Evolutionary conservation across 2,329 filamentous ascomycete species (phyloP), one percentile per base, ranked within the genome.

Genomic region (Nigrograna mackinnonii): DNA sequence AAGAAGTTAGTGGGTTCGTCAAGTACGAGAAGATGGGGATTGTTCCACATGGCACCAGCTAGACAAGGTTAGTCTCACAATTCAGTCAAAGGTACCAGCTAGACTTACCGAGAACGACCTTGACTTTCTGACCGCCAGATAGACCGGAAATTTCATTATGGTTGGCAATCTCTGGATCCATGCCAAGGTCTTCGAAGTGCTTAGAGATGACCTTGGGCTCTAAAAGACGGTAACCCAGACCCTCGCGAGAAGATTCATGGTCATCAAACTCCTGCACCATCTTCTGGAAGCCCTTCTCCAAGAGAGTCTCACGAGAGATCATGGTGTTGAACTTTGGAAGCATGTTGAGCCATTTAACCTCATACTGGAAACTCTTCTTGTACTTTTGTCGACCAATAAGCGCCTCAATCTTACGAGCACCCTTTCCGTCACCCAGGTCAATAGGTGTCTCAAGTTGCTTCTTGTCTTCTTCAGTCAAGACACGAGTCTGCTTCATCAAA

Each of bases 1-100:
- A 99, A 84, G 82, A 96, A 99, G 78, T 99, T 99, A 68, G 94
- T 97, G 44, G 94, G 94, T 75, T 99, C 92, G 80, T 99, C 94
- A 18, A 99, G 86, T 36, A 99, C 94, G 48, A 99, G 83, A 62
- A 99, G 75, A 76, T 99, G 94, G 1, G 94, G 94, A 78, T 97
- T 97, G 77, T 97, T 96, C 91, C 91, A 96, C 90, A 95, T 95
- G 58, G 91, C 90, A 64, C 89, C 90, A 4, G 91, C 90, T 52
- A 32, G 24, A 6, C 18, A 5, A 17, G 18, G 38, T 57, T 50
- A 57, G 52, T 34, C 18, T 35, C 9, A 38, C 21, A 17, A 40
- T 14, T 38, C 58, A 60, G 64, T 58, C 64, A 65, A 26, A 63
- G 89, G 62, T 89, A 89, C 3, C 90, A 19, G 4, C 12, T 22